phyloP scores from a whole-genome alignment of 2,329 filamentous ascomycete genomes.

The Ceratocystiopsis sp. region DNA sequence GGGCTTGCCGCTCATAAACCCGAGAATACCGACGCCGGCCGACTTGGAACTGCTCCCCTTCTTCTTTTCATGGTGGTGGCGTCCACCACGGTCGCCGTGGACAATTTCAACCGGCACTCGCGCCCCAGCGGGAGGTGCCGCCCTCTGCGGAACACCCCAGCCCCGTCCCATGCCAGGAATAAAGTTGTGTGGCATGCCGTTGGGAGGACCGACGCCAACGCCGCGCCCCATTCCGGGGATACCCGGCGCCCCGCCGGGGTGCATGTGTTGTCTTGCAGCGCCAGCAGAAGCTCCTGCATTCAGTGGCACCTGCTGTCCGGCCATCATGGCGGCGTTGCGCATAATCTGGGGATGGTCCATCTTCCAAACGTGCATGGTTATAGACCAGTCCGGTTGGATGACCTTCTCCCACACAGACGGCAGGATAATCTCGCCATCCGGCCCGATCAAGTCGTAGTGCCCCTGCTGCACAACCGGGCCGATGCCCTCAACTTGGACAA shows the following conservation, averaged over 20 bases:
- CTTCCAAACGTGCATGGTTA: conserved; percentile 43
- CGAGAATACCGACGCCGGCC: conserved; percentile 1
- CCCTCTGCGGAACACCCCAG: no score
- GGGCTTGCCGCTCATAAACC: conserved; percentile 8
- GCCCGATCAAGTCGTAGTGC: conserved; percentile 65
- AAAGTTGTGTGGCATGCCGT: background rate
- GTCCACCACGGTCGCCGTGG: conserved; percentile 1
- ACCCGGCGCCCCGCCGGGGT: background rate
- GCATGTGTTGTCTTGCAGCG: background rate
- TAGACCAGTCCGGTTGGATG: conserved; percentile 57
- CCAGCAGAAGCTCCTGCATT: no score
- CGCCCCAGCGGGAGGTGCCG: no score
- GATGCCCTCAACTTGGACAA: conserved; percentile 59
- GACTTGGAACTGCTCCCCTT: conserved; percentile 6
- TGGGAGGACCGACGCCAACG: no score
- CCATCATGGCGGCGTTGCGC: conserved; percentile 3
- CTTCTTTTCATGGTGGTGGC: conserved; percentile 6
- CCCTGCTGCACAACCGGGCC: conserved; percentile 61
- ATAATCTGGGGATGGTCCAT: conserved; percentile 25
- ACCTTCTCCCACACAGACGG: conserved; percentile 69
- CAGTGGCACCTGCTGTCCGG: no score
- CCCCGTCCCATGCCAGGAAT: background rate
- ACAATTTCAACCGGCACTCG: no score
- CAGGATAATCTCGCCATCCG: conserved; percentile 68
- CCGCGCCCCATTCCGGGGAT: no score